Conservation (phyloP, 768 basidiomycete genomes). For the Hysterangium stoloniferum region DNA sequence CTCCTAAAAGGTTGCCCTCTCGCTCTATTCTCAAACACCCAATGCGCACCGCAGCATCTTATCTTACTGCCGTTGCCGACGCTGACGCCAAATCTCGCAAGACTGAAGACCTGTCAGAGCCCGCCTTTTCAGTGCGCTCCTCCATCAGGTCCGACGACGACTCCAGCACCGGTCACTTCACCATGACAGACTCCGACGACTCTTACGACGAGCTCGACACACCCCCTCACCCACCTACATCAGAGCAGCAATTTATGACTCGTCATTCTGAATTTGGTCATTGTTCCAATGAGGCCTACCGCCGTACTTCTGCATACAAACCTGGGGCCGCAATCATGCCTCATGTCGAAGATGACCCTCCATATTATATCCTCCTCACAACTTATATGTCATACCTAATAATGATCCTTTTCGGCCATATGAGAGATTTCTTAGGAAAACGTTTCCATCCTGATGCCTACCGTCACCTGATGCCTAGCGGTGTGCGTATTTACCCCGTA, state of each 20-base stretch:
- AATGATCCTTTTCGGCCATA: constrained; percentile 84
- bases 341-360: constrained; percentile 74
- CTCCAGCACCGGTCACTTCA: not conserved
- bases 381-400: constrained; percentile 93
- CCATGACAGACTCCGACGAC: constrained; percentile 1
- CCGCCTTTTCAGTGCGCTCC: constrained; percentile 3
- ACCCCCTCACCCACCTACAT: constrained; percentile 66
- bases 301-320: constrained; percentile 60
- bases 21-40: constrained; percentile 5
- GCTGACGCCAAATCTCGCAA: constrained; percentile 62
- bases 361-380: constrained; percentile 85
- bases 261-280: constrained; percentile 92
- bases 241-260: constrained; percentile 69
- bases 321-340: constrained; percentile 40
- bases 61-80: constrained; percentile 52
- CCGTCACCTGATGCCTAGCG: constrained; percentile 71
- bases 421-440: constrained; percentile 94
- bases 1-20: not conserved
- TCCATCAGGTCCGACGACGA: constrained; percentile 15
- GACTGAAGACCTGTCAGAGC: constrained; percentile 14
- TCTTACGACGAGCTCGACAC: constrained; percentile 31
- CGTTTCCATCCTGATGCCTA: constrained; percentile 61
- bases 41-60: constrained; percentile 41
- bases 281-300: constrained; percentile 67
- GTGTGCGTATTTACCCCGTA: constrained; percentile 44